These are phyloP conservation scores for Blastobotrys mokoenaii DNA, from an alignment of 805 yeast genomes.

Conservation along the genomic window DNA sequence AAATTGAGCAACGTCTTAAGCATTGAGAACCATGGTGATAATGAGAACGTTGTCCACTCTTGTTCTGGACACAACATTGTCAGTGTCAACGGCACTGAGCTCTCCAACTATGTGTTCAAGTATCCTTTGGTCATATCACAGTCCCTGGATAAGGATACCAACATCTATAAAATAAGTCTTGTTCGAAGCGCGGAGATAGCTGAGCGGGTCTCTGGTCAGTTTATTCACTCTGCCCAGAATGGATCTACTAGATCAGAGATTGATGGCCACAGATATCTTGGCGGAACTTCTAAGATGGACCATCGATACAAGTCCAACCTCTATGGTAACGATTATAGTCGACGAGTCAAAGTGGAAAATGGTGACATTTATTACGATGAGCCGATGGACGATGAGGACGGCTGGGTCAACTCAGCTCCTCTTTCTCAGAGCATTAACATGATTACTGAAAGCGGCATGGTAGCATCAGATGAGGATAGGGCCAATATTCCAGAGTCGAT, in stretches of 20 bases:
- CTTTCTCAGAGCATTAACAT: too few relatives aligned
- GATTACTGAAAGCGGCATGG: too few relatives aligned
- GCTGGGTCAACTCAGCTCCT: too few relatives aligned
- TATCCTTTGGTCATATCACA: constrained; percentile 1
- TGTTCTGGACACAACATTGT: neutral
- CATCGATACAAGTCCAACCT: neutral
- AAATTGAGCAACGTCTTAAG: neutral
- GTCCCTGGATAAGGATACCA: neutral
- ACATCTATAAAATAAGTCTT: neutral
- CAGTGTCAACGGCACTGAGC: neutral
- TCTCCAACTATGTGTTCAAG: neutral
- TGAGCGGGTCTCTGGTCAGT: too few relatives aligned
- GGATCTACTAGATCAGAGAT: neutral
- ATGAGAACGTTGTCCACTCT: constrained; percentile 1
- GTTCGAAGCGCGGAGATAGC: too few relatives aligned
- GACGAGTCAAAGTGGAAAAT: constrained; percentile 1
- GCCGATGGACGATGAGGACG: neutral
- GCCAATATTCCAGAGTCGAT: too few relatives aligned
- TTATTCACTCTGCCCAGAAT: constrained; percentile 2
- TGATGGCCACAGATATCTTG: neutral
- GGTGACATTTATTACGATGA: neutral
- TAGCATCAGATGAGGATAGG: too few relatives aligned
- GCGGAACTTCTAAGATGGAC: neutral
- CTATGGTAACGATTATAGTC: neutral
- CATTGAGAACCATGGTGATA: neutral